phyloP scores from a whole-genome alignment of 805 yeast species.

The Nakazawaea wyomingensis region DNA sequence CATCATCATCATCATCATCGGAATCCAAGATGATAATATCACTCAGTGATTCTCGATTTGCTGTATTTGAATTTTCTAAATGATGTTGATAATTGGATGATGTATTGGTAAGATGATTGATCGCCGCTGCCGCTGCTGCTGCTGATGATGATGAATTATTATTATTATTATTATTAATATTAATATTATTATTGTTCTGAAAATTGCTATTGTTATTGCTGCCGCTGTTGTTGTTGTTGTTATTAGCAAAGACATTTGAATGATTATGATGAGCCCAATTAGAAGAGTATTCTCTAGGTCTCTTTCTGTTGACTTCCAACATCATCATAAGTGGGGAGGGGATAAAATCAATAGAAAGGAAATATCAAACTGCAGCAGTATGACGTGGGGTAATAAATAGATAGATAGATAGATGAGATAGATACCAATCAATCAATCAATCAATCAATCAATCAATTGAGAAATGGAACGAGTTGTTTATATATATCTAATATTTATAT shows the following conservation, averaged over 20 bases:
- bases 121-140: not conserved
- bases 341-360: too few species aligned
- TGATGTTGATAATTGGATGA: not conserved
- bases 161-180: too few species aligned
- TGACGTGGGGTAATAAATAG: not conserved
- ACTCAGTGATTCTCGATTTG: constrained; percentile 13
- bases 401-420: not conserved
- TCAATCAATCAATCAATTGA: not conserved
- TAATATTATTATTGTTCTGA: too few species aligned
- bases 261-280: constrained; percentile 14
- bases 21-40: constrained; percentile 36
- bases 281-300: constrained; percentile 27
- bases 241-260: constrained; percentile 14
- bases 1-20: constrained; percentile 37
- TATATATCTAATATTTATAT: too few species aligned
- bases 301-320: constrained; percentile 28
- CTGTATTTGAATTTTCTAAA: constrained; percentile 15
- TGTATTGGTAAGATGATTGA: not conserved
- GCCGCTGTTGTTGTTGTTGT: constrained; percentile 16
- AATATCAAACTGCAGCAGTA: too few species aligned
- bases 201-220: not conserved
- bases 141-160: not conserved
- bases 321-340: constrained; percentile 17
- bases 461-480: too few species aligned
- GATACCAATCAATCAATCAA: not conserved